These are phyloP conservation scores for Eimeria necatrix DNA, from an alignment of 169 alveolate species.

Conservation along the genomic window DNA sequence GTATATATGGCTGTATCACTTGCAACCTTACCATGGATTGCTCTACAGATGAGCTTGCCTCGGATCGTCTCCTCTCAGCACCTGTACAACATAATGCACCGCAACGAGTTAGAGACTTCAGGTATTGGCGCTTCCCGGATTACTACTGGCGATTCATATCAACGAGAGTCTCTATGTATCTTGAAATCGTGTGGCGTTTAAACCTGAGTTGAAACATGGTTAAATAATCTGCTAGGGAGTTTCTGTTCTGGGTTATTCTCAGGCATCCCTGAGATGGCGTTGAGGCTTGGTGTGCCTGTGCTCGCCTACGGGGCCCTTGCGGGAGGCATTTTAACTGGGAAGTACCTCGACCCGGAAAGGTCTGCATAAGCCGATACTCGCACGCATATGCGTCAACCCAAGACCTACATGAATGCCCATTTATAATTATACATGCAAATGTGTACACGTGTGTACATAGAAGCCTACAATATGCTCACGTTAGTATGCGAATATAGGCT, in stretches of 20 bases:
- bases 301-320: slow-evolving; percentile 92
- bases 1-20: no score
- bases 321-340: slow-evolving; percentile 92
- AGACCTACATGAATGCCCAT: background rate
- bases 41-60: slow-evolving; percentile 68
- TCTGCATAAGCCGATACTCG: background rate
- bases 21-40: no score
- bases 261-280: slow-evolving; percentile 88
- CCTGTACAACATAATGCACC: slow-evolving; percentile 88
- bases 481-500: background rate
- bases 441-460: background rate
- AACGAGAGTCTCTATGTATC: background rate
- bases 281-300: slow-evolving; percentile 87
- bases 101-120: slow-evolving; percentile 89
- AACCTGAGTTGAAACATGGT: background rate
- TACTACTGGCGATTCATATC: background rate
- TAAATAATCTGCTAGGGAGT: background rate
- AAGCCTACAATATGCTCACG: background rate
- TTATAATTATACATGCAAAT: background rate
- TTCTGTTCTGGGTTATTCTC: background rate
- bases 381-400: background rate
- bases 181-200: no score
- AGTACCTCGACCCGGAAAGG: slow-evolving; percentile 92
- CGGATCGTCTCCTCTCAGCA: slow-evolving; percentile 85
- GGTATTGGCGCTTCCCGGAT: slow-evolving; percentile 26